Evolutionary conservation across 2,329 filamentous ascomycete genomes (phyloP), one percentile per base, ranked within the genome.

Genomic region (Neonectria coccinea): DNA sequence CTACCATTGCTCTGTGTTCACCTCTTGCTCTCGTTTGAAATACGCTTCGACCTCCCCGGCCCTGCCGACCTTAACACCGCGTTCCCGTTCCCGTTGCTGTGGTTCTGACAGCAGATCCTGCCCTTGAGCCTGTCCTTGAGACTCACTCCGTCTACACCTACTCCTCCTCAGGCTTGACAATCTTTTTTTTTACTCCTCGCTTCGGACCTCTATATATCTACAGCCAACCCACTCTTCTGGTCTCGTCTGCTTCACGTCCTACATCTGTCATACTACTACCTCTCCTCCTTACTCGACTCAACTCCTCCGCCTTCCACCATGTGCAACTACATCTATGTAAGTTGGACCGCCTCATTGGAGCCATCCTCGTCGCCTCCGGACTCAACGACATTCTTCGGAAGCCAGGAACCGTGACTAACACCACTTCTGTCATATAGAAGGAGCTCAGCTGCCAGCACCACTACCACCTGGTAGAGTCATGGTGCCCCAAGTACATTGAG

Each of bases 301-400:
- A 41, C 18, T 50, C 29, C 55, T 59, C 33, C 18, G 27, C 48
- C 52, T 62, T 55, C 36, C 68, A 79, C 63, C 66, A 85, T 85
- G 83, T 85, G 83, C 77, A 83, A 85, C 75, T 85, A 83, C 73
- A 85, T 84, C 59, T 83, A 84, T 69, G 81, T 82, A 74, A 65
- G 79, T 74, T 25, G 54, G 39, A 56, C 51, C 47, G 31, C 44
- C n/a, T 22, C 36, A 56, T 56, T 45, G 56, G 56, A 55, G 22
- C 9, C 41, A 27, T 39, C 58, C 47, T 22, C 50, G 47, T 29
- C 22, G 53, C 53, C n/a, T 55, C 25, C 39, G 39, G 53, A 39
- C 18, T 18, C 27, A 51, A 56, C 33, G 18, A 53, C 48, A 31
- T 22, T 22, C 18, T 22, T 33, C 14, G 31, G 45, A 50, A 20